Evolutionary conservation across 2,329 filamentous ascomycete genomes (phyloP), one percentile per base, ranked within the genome.

Genomic region (Coniella lustricola): DNA sequence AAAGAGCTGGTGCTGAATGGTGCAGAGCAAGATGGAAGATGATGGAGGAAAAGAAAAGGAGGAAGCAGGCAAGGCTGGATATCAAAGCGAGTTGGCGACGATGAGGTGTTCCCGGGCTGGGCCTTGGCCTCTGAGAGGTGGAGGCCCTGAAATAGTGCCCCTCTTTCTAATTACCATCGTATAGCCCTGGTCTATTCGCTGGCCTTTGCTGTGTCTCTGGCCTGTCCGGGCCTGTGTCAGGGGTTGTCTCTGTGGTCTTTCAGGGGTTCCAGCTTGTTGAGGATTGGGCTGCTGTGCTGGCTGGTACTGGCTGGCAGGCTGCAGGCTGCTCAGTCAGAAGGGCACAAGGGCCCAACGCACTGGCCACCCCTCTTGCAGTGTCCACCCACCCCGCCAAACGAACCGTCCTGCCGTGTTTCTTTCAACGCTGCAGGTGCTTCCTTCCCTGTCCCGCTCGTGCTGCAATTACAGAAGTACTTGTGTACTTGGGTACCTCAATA

Each of bases 11-110:
- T 12, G 48, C 44, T 49, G 50, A 55, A 44, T 51, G 48, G 50
- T 46, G 52, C 42, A 50, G 57, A 56, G 57, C 56, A 55, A 59
- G 58, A 53, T 54, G 56, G n/a, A 40, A 34, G 39, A 40, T 35
- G 44, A 18, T 40, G 29, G 25, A n/a, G 10, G 25, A 10, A n/a
- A 39, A 40, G 36, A 16, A 40, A 50, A 52, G 48, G 50, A 46
- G 48, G 43, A 33, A 35, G 36, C 34, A 34, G 17, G 43, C 34
- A 37, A 50, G 43, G 22, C 38, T 50, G 47, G 46, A 37, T 49
- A 50, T 47, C 48, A 51, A 46, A 44, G 44, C 21, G 31, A 40
- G 35, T 46, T 46, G 44, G 44, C 20, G 34, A 49, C 43, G 50
- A 42, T 48, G 46, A 48, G 47, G 47, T 52, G 49, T 46, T 51